Evolutionary conservation across 768 basidiomycete genomes (phyloP), one percentile per base, ranked within the genome.

Genomic region (Plicaturopsis crispa): DNA sequence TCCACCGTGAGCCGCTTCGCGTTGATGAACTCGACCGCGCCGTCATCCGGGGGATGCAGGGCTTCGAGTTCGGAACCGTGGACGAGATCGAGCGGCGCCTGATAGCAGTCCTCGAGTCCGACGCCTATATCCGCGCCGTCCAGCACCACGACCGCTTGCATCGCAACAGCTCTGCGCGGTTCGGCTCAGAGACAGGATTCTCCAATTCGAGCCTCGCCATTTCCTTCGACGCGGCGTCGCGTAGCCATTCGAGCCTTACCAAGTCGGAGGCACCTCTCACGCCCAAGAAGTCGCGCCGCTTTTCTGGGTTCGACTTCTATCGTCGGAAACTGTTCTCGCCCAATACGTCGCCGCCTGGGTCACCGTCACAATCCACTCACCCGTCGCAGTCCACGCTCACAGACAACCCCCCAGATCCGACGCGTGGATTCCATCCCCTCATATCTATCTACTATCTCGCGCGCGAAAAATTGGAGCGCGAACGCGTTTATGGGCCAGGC

Each of bases 401-500:
- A 18, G 61, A 69, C 54, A 53, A 63, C 4, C 60, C 65, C 20
- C 46, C 66, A 45, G 94, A 99, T 53, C 93, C 94, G 4, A 94
- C 90, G 11, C 67, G 76, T 38, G 96, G 92, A 1, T 99, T 90
- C 66, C 91, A 97, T 56, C 93, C 91, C 0, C 72, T 99, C 19
- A 74, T 98, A 33, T 90, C 92, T 21, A 97, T 99, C 64, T 99
- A 99, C 59, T 97, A 81, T 65, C 78, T 99, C 14, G 87, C 93
- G 4, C 71, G 89, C 38, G 96, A 99, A 67, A 98, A 97, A 70
- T 69, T 92, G 53, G 92, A 98, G 54, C 70, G 96, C 39, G 96
- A 99, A 49, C 73, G 76, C 36, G 86, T 99, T 5, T 98, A 93
- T 59, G 96, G 94, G 0, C 81, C 82, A 0, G 92, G 92, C 3